A percentile compares a stretch with the other conserved stretches of the same genome.
These are phyloP conservation scores for Kuraishia floccosa DNA, from an alignment of 805 yeast genomes.

Conservation along the genomic window DNA sequence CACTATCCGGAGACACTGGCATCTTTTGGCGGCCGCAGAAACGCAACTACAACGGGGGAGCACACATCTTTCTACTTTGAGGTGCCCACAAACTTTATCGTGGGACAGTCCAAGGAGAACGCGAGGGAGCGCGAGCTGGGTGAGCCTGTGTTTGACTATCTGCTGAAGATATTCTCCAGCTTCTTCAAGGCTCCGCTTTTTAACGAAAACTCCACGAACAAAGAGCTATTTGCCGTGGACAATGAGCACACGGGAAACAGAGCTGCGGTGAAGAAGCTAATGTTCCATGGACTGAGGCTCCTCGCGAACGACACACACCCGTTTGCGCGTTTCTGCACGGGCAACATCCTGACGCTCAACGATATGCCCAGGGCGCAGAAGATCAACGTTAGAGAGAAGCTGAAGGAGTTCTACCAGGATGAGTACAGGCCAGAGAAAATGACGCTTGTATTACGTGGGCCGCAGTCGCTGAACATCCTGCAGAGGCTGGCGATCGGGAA, in stretches of 20 bases:
- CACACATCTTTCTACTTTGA: slow-evolving; percentile 55
- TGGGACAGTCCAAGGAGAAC: slow-evolving; percentile 5
- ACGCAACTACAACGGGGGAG: slow-evolving; percentile 64
- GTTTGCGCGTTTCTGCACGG: slow-evolving; percentile 57
- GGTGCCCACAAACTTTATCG: slow-evolving; percentile 28
- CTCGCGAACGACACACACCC: slow-evolving; percentile 36
- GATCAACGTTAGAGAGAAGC: slow-evolving; percentile 20
- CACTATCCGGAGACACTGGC: slow-evolving; percentile 30
- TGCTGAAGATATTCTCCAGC: slow-evolving; percentile 37
- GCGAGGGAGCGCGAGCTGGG: no score
- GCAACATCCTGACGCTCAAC: slow-evolving; percentile 39
- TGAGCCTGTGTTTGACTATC: slow-evolving; percentile 29
- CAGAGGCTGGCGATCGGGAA: slow-evolving; percentile 35
- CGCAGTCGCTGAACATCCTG: slow-evolving; percentile 49
- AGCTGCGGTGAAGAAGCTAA: slow-evolving; percentile 26
- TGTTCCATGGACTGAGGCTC: slow-evolving; percentile 48
- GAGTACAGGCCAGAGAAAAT: slow-evolving; percentile 37
- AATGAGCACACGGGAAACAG: slow-evolving; percentile 57
- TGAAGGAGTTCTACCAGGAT: slow-evolving; percentile 25
- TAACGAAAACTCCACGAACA: slow-evolving; percentile 23
- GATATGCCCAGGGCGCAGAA: slow-evolving; percentile 20
- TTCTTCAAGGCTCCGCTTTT: slow-evolving; percentile 42
- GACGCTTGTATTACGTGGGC: slow-evolving; percentile 51
- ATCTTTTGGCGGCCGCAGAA: slow-evolving; percentile 42
- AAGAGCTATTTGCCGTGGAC: slow-evolving; percentile 51